Evolutionary conservation across 2,329 filamentous ascomycete genomes (phyloP), one percentile per base, ranked within the genome.

Genomic region (Nemania serpens): DNA sequence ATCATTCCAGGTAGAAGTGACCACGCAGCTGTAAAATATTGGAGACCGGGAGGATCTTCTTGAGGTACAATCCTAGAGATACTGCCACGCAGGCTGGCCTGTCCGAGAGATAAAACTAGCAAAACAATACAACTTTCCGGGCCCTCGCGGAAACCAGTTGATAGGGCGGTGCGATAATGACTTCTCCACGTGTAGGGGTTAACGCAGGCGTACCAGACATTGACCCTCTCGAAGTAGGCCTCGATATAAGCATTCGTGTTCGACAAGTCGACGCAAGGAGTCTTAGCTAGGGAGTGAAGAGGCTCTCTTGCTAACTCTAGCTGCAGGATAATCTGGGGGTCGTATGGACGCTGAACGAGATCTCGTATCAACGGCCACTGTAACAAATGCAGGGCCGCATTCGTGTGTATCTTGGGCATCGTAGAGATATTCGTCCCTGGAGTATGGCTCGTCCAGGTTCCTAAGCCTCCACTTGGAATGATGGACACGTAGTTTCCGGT

Each of bases 351-450:
- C 29, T 89, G 89, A 9, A 94, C 89, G 20, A 95, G 79, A 70
- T 93, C 88, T 49, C 89, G 84, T 66, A 94, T 93, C 66, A 93
- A 80, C 12, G 91, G 91, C 86, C 91, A 93, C 70, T 93, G 90
- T 5, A 94, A 79, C 18, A 94, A 78, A 73, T 94, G 88, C 67
- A 93, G 78, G 1, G 90, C 90, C 5, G 91, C 90, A 61, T 91
- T 94, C 0, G 90, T 93, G 74, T 94, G 91, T 15, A 89, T 82
- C 75, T 92, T 93, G 20, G 91, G 91, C 90, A 94, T 94, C 25
- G 89, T 91, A 2, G 90, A 93, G 66, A 94, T 92, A 74, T 91
- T 93, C 41, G 77, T 80, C 49, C 76, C 79, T 15, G 75, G 69
- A 63, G 81, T 70, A 69, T 81, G 71, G 57, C 81, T 85, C 20